Percentiles rank a stretch among this genome's conserved stretches.
phyloP scores from a whole-genome alignment of 2,329 filamentous ascomycete species.

The Pestalotiopsis sp. region DNA sequence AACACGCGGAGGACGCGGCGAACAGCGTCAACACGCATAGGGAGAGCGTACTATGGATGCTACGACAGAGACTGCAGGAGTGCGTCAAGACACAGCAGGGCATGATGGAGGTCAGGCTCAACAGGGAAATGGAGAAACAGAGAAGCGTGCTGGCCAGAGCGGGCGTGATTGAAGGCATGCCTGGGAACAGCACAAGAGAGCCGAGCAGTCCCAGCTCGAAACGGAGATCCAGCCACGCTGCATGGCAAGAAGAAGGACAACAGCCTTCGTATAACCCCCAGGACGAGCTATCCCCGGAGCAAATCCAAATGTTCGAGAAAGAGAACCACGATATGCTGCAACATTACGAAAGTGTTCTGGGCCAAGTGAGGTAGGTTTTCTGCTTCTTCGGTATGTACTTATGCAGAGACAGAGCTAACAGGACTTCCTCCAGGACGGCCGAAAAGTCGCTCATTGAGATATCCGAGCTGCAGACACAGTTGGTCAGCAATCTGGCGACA shows the following conservation, averaged over 20 bases:
- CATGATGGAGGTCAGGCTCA: slow-evolving; percentile 91
- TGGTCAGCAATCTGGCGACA: slow-evolving; percentile 81
- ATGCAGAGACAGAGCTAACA: not conserved
- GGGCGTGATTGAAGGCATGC: slow-evolving; percentile 34
- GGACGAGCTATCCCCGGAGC: slow-evolving; percentile 75
- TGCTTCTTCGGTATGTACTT: not conserved
- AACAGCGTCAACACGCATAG: slow-evolving; percentile 71
- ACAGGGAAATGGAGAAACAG: slow-evolving; percentile 85
- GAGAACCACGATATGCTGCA: slow-evolving; percentile 92
- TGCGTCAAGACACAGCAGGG: slow-evolving; percentile 78
- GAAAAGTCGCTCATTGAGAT: slow-evolving; percentile 93
- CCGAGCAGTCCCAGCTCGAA: slow-evolving; percentile 21
- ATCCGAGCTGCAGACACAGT: slow-evolving; percentile 84
- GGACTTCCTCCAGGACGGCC: slow-evolving; percentile 64
- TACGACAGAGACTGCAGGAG: slow-evolving; percentile 75
- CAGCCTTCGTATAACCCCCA: slow-evolving; percentile 23
- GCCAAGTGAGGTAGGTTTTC: slow-evolving; percentile 78
- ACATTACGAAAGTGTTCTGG: slow-evolving; percentile 91
- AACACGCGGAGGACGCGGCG: slow-evolving; percentile 70
- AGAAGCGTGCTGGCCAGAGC: slow-evolving; percentile 82
- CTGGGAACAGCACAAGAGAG: slow-evolving; percentile 24
- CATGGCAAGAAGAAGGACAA: slow-evolving; percentile 22
- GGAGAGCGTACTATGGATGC: slow-evolving; percentile 82
- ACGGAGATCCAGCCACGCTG: slow-evolving; percentile 23
- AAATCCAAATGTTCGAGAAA: slow-evolving; percentile 89